Percentiles rank a stretch among this genome's conserved stretches.
phyloP scores from a whole-genome alignment of 2,329 filamentous ascomycete species.

The Aspergillus awamori region DNA sequence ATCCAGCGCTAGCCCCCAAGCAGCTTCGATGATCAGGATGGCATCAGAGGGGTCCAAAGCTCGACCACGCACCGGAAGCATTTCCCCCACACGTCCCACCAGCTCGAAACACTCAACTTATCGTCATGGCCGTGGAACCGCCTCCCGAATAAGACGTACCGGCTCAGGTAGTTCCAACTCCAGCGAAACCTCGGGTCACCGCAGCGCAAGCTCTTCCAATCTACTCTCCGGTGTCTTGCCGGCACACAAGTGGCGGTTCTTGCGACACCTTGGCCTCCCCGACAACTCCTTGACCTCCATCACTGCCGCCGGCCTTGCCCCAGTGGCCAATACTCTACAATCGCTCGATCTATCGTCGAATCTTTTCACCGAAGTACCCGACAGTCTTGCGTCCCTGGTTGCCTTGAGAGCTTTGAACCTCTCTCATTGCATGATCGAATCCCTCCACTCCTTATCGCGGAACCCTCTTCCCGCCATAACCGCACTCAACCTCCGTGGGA shows the following conservation, averaged over 20 bases:
- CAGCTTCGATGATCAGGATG: conserved; percentile 53
- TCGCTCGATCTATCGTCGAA: conserved; percentile 93
- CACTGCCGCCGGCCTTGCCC: conserved; percentile 71
- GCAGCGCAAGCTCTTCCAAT: conserved; percentile 73
- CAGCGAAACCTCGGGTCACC: conserved; percentile 59
- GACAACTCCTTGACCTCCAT: conserved; percentile 89
- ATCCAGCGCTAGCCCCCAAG: conserved; percentile 54
- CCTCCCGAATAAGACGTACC: conserved; percentile 78
- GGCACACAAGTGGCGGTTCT: conserved; percentile 88
- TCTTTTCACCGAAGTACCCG: conserved; percentile 90
- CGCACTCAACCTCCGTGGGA: conserved; percentile 85
- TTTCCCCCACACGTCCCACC: conserved; percentile 75
- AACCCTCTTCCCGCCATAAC: conserved; percentile 89
- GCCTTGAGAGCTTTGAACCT: conserved; percentile 90
- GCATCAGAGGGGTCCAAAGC: conserved; percentile 57
- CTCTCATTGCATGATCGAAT: conserved; percentile 97
- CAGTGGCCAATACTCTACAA: conserved; percentile 83
- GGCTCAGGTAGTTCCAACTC: conserved; percentile 93
- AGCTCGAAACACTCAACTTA: conserved; percentile 72
- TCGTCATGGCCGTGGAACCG: conserved; percentile 65
- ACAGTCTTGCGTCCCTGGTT: conserved; percentile 82
- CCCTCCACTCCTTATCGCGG: conserved; percentile 80
- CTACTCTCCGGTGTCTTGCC: conserved; percentile 74
- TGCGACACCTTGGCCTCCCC: conserved; percentile 86
- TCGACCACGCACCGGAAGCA: conserved; percentile 64